Conservation (phyloP, 2,329 filamentous ascomycete species). For the Aureobasidium zeae region DNA sequence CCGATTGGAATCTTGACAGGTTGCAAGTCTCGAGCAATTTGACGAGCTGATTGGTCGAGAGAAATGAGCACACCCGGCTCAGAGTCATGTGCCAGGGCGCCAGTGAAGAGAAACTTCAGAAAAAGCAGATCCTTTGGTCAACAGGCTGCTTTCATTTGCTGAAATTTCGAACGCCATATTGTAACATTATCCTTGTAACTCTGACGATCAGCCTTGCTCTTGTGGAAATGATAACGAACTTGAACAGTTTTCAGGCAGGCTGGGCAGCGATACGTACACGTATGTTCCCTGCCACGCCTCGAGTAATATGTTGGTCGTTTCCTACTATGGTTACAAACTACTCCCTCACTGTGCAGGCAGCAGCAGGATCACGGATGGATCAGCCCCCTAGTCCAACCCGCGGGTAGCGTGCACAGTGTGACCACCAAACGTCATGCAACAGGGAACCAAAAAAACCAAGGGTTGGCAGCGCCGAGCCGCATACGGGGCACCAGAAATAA, state of each 20-base stretch:
- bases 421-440: constrained; percentile 10
- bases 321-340: too few relatives aligned
- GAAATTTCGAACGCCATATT: constrained; percentile 11
- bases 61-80: constrained; percentile 3
- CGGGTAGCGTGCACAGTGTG: constrained; percentile 6
- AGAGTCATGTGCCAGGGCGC: constrained; percentile 10
- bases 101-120: constrained; percentile 4
- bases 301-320: constrained; percentile 6
- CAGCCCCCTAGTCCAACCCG: constrained; percentile 8
- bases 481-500: too few relatives aligned
- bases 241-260: constrained; percentile 6
- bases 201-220: constrained; percentile 8
- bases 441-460: constrained; percentile 6
- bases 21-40: constrained; percentile 6
- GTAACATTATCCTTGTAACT: background rate
- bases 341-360: constrained; percentile 4
- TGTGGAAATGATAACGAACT: background rate
- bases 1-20: constrained; percentile 15
- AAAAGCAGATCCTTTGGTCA: constrained; percentile 4
- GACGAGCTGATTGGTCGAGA: constrained; percentile 2
- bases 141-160: constrained; percentile 7
- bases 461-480: background rate
- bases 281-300: constrained; percentile 2
- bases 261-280: background rate
- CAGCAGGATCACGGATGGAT: constrained; percentile 1